phyloP scores from a whole-genome alignment of 495 filamentous ascomycete species.

The Neurospora sp. region DNA sequence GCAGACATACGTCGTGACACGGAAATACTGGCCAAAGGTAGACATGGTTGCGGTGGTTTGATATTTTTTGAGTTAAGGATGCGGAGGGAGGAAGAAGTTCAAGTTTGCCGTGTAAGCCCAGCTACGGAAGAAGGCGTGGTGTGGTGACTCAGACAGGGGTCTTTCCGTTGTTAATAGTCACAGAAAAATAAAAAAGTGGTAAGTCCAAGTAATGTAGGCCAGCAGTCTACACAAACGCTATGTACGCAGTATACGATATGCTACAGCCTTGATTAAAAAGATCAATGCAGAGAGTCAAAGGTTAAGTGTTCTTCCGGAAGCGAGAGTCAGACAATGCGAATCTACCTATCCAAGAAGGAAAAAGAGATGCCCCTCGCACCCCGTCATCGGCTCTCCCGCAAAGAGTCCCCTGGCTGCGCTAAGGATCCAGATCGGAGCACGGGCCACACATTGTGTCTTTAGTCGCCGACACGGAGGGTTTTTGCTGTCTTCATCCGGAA shows the following conservation, averaged over 20 bases:
- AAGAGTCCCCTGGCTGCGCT: not conserved
- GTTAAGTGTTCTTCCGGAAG: not conserved
- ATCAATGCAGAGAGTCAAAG: not conserved
- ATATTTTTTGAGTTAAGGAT: not conserved
- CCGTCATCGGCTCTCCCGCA: conserved; percentile 6
- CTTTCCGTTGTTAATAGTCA: not conserved
- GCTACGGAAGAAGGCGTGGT: not conserved
- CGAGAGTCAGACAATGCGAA: not conserved
- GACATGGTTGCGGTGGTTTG: conserved; percentile 50
- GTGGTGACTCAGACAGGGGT: not conserved
- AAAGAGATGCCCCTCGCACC: conserved; percentile 10
- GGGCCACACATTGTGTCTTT: not conserved
- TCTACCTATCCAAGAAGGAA: not conserved
- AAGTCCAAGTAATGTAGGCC: not conserved
- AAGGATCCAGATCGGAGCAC: not conserved
- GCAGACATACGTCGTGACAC: conserved; percentile 67
- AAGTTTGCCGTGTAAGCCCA: not conserved
- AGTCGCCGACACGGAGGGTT: not conserved
- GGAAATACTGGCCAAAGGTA: conserved; percentile 79
- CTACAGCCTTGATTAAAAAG: not conserved
- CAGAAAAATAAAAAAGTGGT: not conserved
- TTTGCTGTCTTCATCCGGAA: not conserved
- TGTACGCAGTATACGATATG: not conserved
- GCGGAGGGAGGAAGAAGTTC: not conserved
- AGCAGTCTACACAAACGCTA: not conserved